Base-by-base conservation (phyloP, 345 rosid genomes). In the thale cress (Arabidopsis thaliana) region DNA sequence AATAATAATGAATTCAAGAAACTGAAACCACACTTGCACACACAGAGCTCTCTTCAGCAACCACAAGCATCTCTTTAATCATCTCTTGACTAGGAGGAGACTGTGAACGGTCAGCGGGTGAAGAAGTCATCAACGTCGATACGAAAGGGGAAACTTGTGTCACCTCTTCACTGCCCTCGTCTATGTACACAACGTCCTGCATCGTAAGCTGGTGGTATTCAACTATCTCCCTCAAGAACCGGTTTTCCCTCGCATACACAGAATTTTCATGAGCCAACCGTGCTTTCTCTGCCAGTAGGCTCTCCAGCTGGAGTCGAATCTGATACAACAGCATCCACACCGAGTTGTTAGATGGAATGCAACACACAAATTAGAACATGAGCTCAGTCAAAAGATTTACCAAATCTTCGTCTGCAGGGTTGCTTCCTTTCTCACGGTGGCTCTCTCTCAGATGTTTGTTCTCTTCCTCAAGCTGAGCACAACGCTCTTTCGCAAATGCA, bases 151-250 rank as follows among this genome's bases (percentile, higher is more conserved):
- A 82, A 55, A 89, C 91, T 24, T 69, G 69, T 33, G 79, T 59
- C 59, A 89, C 89, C 72, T 91, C 93, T 80, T 94, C 93, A 67
- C 75, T 85, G 45, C 93, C 86, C 73, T 94, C 91, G 23, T 91
- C 89, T 37, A 91, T 77, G 76, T 88, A 89, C 42, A 94, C 95
- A 34, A 94, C 85, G 70, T 90, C 97, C 83, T 91, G 97, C 98
- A 87, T 91, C 6, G 90, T 91, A n/a, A 91, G 89, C 41, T 94
- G 97, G 67, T 94, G 96, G 82, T 91, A 94, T 73, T 94, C 98
- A 3, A 94, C 91, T 50, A 94, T 89, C 84, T 94, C 97, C 73
- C 98, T 85, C 67, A 91, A 78, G 75, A 89, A 94, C 25, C 97
- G 81, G 67, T 94, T 91, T 84, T 89, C 98, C 8, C 98, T 82